These are phyloP conservation scores for Beauveria varroae DNA, from an alignment of 2,329 filamentous ascomycete species.

Conservation along the genomic window DNA sequence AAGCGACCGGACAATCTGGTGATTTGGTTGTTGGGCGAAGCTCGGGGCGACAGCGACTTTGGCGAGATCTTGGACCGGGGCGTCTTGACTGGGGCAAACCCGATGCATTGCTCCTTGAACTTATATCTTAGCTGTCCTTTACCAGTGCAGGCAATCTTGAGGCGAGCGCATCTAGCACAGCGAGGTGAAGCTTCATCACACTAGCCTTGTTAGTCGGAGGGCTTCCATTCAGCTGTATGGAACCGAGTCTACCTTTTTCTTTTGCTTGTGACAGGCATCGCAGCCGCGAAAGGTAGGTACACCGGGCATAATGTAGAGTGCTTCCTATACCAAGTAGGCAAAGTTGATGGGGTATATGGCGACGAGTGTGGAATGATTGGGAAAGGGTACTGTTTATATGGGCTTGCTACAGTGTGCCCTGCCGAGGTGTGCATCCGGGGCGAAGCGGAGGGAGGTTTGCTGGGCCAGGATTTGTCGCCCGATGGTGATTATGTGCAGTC, in stretches of 20 bases:
- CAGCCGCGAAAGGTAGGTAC: constrained; percentile 44
- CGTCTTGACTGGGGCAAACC: background rate
- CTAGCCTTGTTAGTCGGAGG: constrained; percentile 20
- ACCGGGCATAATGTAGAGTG: constrained; percentile 34
- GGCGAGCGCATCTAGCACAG: constrained; percentile 38
- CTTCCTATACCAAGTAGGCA: background rate
- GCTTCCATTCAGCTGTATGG: background rate
- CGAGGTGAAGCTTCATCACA: constrained; percentile 37
- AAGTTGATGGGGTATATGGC: background rate
- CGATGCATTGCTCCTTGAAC: constrained; percentile 33
- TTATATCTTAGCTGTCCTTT: constrained; percentile 40
- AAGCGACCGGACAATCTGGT: constrained; percentile 18
- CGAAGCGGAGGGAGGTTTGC: background rate
- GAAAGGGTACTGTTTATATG: background rate
- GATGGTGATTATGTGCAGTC: background rate
- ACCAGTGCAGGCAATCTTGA: constrained; percentile 37
- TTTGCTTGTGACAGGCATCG: constrained; percentile 42
- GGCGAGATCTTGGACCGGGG: background rate
- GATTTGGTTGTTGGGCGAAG: constrained; percentile 24
- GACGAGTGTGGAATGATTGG: background rate
- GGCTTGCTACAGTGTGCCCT: background rate
- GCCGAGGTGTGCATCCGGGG: background rate
- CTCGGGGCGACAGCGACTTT: constrained; percentile 1
- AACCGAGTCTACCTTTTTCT: constrained; percentile 39
- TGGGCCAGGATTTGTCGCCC: background rate